phyloP scores from a whole-genome alignment of 129 eudicot genomes.

The Heracleum sosnowskyi region DNA sequence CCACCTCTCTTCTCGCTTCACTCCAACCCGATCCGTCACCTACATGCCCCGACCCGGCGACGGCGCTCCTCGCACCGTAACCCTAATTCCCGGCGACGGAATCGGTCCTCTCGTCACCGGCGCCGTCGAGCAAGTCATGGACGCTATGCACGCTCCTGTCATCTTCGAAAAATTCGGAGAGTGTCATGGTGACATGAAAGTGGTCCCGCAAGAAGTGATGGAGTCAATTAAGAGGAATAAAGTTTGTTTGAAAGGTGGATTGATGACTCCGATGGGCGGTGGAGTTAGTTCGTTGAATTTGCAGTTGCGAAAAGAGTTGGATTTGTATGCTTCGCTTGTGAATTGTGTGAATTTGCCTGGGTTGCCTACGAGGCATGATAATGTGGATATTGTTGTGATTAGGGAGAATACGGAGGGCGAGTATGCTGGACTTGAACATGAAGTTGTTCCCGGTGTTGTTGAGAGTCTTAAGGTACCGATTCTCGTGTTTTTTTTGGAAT shows the following conservation, averaged over 20 bases:
- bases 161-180: constrained; percentile 72
- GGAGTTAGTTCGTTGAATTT: constrained; percentile 85
- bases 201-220: constrained; percentile 49
- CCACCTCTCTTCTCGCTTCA: constrained; percentile 18
- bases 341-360: constrained; percentile 79
- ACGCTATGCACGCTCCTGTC: constrained; percentile 96
- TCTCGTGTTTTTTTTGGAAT: background rate
- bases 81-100: constrained; percentile 88
- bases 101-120: constrained; percentile 88
- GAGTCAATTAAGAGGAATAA: constrained; percentile 70
- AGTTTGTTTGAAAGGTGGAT: constrained; percentile 84
- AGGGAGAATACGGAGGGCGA: constrained; percentile 97
- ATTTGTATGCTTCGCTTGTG: constrained; percentile 77
- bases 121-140: constrained; percentile 89
- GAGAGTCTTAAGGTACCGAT: constrained; percentile 73
- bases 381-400: constrained; percentile 88
- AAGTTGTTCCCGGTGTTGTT: constrained; percentile 91
- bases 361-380: constrained; percentile 68
- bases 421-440: constrained; percentile 86
- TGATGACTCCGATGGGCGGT: constrained; percentile 88
- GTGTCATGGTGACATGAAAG: constrained; percentile 74
- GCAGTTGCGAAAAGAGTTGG: constrained; percentile 76
- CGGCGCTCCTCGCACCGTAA: constrained; percentile 76
- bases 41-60: constrained; percentile 99
- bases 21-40: constrained; percentile 62